Percentiles rank a stretch among this genome's conserved stretches.
Conservation (phyloP, 2,329 filamentous ascomycete species). For the Xylariaceae sp. region DNA sequence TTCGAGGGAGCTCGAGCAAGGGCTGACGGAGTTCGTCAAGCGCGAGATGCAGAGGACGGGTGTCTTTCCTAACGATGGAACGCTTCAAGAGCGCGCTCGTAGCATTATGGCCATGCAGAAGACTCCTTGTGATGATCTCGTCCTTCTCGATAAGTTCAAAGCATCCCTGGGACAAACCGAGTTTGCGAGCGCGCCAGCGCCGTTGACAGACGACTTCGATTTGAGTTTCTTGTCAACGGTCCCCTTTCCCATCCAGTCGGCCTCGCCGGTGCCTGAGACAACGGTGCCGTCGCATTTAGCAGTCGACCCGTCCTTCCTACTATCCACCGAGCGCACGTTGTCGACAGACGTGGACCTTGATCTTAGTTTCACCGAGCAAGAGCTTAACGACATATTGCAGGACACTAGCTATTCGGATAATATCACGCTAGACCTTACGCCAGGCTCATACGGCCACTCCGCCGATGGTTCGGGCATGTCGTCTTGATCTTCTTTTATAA, state of each 20-base stretch:
- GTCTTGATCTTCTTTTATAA: too few species aligned
- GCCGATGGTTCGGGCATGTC: too few species aligned
- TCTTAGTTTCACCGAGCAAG: constrained; percentile 26
- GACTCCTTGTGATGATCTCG: constrained; percentile 53
- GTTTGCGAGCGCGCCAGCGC: neutral
- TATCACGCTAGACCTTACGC: neutral
- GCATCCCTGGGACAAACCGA: constrained; percentile 33
- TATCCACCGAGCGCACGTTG: constrained; percentile 9
- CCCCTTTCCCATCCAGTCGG: constrained; percentile 5
- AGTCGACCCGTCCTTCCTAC: constrained; percentile 2
- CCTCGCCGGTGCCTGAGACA: constrained; percentile 8
- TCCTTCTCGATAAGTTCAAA: constrained; percentile 53
- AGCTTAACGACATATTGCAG: constrained; percentile 28
- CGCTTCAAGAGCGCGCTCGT: constrained; percentile 43
- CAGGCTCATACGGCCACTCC: neutral
- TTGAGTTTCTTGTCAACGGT: constrained; percentile 8
- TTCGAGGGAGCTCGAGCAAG: constrained; percentile 55
- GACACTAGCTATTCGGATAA: constrained; percentile 19
- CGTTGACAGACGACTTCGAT: constrained; percentile 1
- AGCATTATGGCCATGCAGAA: constrained; percentile 42
- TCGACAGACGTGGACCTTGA: constrained; percentile 19
- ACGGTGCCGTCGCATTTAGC: too few species aligned
- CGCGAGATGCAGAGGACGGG: constrained; percentile 35
- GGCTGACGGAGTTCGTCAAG: constrained; percentile 46
- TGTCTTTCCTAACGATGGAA: constrained; percentile 45